phyloP scores from a whole-genome alignment of 2,329 filamentous ascomycete species.

The Dendrostoma leiphaemia region DNA sequence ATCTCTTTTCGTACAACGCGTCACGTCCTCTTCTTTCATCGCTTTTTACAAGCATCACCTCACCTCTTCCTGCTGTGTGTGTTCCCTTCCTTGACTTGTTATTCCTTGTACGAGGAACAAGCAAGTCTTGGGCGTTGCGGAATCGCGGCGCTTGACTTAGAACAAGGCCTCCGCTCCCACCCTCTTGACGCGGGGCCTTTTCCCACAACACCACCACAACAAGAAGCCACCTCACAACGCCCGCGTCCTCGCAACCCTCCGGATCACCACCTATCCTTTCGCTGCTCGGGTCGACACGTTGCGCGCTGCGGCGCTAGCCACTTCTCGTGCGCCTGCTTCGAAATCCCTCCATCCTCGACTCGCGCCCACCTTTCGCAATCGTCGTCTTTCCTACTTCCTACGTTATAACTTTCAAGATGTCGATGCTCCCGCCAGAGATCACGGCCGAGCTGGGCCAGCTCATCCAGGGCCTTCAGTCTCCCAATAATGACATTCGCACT shows the following conservation, averaged over 20 bases:
- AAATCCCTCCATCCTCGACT: constrained; percentile 10
- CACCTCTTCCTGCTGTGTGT: not conserved
- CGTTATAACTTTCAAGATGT: constrained; percentile 56
- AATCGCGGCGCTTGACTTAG: not conserved
- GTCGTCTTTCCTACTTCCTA: constrained; percentile 1
- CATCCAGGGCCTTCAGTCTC: constrained; percentile 81
- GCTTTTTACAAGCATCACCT: not conserved
- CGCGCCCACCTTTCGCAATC: constrained; percentile 10
- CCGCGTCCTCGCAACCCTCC: not conserved
- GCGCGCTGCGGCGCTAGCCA: constrained; percentile 19
- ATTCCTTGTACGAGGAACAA: not conserved
- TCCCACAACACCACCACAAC: constrained; percentile 1
- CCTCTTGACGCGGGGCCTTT: constrained; percentile 3
- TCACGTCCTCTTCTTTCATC: not conserved
- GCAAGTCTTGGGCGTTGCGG: not conserved
- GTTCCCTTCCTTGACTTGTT: not conserved
- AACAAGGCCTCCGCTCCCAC: not conserved
- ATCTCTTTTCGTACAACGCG: not conserved
- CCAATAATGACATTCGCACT: constrained; percentile 82
- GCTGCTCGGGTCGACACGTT: constrained; percentile 13
- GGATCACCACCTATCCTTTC: constrained; percentile 4
- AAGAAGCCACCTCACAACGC: constrained; percentile 1
- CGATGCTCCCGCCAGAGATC: constrained; percentile 79
- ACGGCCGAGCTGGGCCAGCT: constrained; percentile 83
- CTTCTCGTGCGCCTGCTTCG: not conserved